These are phyloP conservation scores for Aquilaria agallochum DNA, from an alignment of 441 rosid genomes.

Conservation along the genomic window DNA sequence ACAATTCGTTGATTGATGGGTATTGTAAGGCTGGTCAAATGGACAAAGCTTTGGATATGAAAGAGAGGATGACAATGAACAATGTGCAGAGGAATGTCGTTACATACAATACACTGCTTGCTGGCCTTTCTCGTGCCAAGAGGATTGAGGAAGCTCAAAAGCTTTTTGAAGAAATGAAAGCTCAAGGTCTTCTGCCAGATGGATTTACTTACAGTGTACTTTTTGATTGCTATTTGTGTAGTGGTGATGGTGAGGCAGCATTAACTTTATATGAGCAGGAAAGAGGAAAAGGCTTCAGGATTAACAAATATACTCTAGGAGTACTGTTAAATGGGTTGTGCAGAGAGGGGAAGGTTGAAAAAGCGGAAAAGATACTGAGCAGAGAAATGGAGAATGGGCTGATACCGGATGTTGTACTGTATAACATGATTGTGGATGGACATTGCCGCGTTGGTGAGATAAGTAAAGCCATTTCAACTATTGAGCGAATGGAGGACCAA, in stretches of 20 bases:
- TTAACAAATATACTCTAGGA: constrained; percentile 46
- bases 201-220: constrained; percentile 52
- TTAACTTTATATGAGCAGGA: constrained; percentile 41
- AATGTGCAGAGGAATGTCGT: constrained; percentile 52
- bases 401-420: constrained; percentile 43
- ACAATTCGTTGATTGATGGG: constrained; percentile 67
- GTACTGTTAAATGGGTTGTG: constrained; percentile 61
- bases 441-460: constrained; percentile 51
- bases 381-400: constrained; percentile 42
- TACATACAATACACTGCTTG: constrained; percentile 64
- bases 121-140: constrained; percentile 52
- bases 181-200: constrained; percentile 57
- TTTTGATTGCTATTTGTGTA: constrained; percentile 45
- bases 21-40: constrained; percentile 57
- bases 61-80: constrained; percentile 49
- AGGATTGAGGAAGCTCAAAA: constrained; percentile 55
- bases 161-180: constrained; percentile 55
- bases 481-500: constrained; percentile 48
- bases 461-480: constrained; percentile 34
- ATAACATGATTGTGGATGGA: constrained; percentile 57
- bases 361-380: constrained; percentile 54
- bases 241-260: constrained; percentile 34
- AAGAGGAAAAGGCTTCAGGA: constrained; percentile 33
- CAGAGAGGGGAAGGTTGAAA: constrained; percentile 48
- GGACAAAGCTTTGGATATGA: constrained; percentile 39